These are phyloP conservation scores for Aspergillus caelatus DNA, from an alignment of 2,329 filamentous ascomycete species.

Conservation along the genomic window DNA sequence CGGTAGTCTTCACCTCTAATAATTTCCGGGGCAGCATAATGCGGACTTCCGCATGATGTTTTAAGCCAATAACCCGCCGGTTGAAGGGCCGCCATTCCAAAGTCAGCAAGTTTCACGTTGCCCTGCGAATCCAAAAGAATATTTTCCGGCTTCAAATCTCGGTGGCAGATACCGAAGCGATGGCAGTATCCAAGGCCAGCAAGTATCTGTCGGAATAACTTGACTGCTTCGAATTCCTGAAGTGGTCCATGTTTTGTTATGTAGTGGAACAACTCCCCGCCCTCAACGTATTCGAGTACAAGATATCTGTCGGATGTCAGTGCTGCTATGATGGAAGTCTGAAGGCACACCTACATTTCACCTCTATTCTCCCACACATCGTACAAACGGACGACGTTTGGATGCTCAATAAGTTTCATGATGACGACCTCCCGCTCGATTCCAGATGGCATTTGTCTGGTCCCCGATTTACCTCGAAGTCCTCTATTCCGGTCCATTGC, in stretches of 20 bases:
- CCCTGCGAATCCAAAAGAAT: slow-evolving; percentile 78
- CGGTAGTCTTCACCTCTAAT: slow-evolving; percentile 76
- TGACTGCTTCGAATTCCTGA: slow-evolving; percentile 76
- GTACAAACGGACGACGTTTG: slow-evolving; percentile 89
- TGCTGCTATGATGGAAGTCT: not conserved
- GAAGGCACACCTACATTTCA: slow-evolving; percentile 71
- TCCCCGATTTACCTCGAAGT: slow-evolving; percentile 58
- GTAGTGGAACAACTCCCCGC: slow-evolving; percentile 83
- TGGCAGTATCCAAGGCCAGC: slow-evolving; percentile 92
- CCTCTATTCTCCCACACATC: slow-evolving; percentile 98
- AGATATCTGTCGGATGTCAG: slow-evolving; percentile 69
- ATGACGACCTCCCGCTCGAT: slow-evolving; percentile 96
- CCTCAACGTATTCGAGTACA: slow-evolving; percentile 88
- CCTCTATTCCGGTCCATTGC: slow-evolving; percentile 74
- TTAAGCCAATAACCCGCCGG: slow-evolving; percentile 75
- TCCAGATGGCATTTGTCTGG: slow-evolving; percentile 77
- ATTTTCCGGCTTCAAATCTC: slow-evolving; percentile 96
- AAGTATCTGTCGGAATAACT: slow-evolving; percentile 90
- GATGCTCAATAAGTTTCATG: slow-evolving; percentile 93
- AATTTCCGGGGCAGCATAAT: slow-evolving; percentile 94
- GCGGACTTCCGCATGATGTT: slow-evolving; percentile 93
- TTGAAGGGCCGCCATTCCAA: slow-evolving; percentile 95
- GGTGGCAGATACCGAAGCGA: slow-evolving; percentile 91
- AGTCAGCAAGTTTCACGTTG: slow-evolving; percentile 92
- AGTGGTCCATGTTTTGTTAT: slow-evolving; percentile 76